Percentiles rank a stretch among this genome's conserved stretches.
Conservation (phyloP, 768 basidiomycete genomes). For the Amanita phalloides region DNA sequence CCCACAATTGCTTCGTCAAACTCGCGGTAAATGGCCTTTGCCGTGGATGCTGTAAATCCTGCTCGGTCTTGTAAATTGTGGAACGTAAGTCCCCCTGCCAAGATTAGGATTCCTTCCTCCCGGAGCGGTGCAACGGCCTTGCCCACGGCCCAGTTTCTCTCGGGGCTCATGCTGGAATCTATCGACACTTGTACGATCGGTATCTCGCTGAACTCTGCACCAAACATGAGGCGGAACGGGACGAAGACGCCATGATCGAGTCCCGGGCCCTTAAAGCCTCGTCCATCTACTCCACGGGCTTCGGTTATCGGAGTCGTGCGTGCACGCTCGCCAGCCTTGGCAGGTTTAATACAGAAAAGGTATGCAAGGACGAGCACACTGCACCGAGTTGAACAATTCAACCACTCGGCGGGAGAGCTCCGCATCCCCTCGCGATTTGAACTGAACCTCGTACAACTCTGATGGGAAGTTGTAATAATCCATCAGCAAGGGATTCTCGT, state of each 20-base stretch:
- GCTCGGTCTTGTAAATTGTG: constrained; percentile 54
- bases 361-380: background rate
- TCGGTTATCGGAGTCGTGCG: constrained; percentile 40
- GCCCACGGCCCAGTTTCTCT: constrained; percentile 56
- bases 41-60: constrained; percentile 39
- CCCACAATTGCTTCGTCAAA: constrained; percentile 52
- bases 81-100: constrained; percentile 61
- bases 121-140: constrained; percentile 49
- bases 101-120: constrained; percentile 52
- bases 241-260: constrained; percentile 76
- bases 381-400: constrained; percentile 44
- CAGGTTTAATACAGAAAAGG: background rate
- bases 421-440: constrained; percentile 56
- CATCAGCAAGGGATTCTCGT: constrained; percentile 63
- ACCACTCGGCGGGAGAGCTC: constrained; percentile 49
- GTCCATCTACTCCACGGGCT: constrained; percentile 51
- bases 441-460: constrained; percentile 50
- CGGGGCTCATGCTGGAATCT: constrained; percentile 46
- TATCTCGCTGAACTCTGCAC: constrained; percentile 44
- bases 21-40: constrained; percentile 34
- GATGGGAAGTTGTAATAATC: constrained; percentile 66
- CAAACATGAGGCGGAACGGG: constrained; percentile 74
- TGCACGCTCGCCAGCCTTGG: constrained; percentile 38
- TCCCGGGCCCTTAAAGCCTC: constrained; percentile 54
- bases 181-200: constrained; percentile 69